Percentiles rank a stretch among this genome's conserved stretches.
Conservation (phyloP, 1,284 basidiomycete genomes). For the Cutaneotrichosporon cyanovorans region DNA sequence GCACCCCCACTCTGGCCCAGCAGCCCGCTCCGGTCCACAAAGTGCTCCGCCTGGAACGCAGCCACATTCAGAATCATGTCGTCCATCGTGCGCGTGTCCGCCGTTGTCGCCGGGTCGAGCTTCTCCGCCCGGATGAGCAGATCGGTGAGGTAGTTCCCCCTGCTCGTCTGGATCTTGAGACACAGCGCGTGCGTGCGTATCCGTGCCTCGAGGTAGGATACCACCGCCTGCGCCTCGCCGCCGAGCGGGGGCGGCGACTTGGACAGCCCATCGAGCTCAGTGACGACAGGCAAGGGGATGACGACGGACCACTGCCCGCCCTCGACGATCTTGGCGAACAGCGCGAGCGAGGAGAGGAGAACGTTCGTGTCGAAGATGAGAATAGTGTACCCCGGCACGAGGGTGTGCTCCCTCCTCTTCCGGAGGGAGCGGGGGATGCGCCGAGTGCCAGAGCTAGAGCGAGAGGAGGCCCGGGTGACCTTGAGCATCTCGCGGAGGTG, state of each 20-base stretch:
- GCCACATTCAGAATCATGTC: constrained; percentile 88
- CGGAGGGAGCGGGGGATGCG: not conserved
- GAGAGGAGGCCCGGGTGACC: not conserved
- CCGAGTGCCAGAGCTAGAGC: not conserved
- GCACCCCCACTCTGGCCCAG: constrained; percentile 49
- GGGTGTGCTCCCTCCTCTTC: constrained; percentile 27
- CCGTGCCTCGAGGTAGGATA: constrained; percentile 67
- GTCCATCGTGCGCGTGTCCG: constrained; percentile 65
- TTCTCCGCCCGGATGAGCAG: constrained; percentile 78
- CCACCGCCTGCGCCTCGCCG: constrained; percentile 58
- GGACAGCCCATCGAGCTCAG: constrained; percentile 80
- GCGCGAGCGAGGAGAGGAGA: constrained; percentile 66
- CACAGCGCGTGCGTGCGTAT: constrained; percentile 65
- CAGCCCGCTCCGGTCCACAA: constrained; percentile 70
- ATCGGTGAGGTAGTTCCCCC: constrained; percentile 84
- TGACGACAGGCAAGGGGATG: constrained; percentile 63
- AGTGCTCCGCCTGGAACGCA: constrained; percentile 86
- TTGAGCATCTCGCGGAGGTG: constrained; percentile 45
- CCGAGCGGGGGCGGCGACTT: constrained; percentile 61
- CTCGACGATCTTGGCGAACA: constrained; percentile 69
- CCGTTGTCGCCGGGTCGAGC: constrained; percentile 53
- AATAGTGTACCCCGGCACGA: constrained; percentile 77
- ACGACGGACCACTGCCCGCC: constrained; percentile 78
- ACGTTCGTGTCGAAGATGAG: constrained; percentile 94
- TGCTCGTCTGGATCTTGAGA: constrained; percentile 89